Conservation (phyloP, 495 filamentous ascomycete genomes). For the Hypoxylon rickii region DNA sequence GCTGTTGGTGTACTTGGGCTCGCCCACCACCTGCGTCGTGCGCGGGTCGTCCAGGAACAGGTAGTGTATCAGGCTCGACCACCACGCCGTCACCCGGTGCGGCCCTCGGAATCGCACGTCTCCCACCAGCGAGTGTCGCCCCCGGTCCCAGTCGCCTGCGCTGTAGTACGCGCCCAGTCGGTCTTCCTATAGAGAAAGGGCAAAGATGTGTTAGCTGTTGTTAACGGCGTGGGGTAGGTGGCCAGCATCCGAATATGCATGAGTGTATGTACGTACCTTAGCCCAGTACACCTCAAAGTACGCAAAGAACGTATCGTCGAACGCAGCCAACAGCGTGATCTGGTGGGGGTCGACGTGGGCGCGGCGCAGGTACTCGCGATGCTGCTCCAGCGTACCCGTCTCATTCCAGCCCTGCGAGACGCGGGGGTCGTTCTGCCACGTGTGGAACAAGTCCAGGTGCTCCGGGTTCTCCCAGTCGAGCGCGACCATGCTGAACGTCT, state of each 20-base stretch:
- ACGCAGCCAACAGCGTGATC: constrained; percentile 63
- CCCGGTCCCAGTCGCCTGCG: constrained; percentile 66
- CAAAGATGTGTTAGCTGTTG: not conserved
- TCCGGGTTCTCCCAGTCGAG: constrained; percentile 58
- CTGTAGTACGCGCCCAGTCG: constrained; percentile 68
- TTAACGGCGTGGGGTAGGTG: too few relatives aligned
- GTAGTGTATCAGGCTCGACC: constrained; percentile 70
- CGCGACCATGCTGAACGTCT: constrained; percentile 68
- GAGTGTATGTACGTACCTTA: constrained; percentile 61
- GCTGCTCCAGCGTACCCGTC: constrained; percentile 66
- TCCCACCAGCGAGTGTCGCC: constrained; percentile 70
- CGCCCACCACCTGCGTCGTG: constrained; percentile 64
- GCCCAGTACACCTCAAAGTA: constrained; percentile 77
- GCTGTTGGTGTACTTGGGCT: constrained; percentile 64
- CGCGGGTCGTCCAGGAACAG: constrained; percentile 71
- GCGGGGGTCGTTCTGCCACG: constrained; percentile 72
- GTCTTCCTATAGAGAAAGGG: constrained; percentile 57
- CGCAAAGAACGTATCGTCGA: constrained; percentile 64
- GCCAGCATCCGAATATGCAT: too few relatives aligned
- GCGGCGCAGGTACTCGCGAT: constrained; percentile 62
- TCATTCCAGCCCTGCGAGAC: constrained; percentile 72
- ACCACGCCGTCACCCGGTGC: constrained; percentile 70
- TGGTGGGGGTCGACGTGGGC: constrained; percentile 67
- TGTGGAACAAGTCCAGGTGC: constrained; percentile 66
- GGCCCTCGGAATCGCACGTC: constrained; percentile 65